Evolutionary conservation across 108 stramenopile species (phyloP).

Genomic region (Skeletonema costatum): DNA sequence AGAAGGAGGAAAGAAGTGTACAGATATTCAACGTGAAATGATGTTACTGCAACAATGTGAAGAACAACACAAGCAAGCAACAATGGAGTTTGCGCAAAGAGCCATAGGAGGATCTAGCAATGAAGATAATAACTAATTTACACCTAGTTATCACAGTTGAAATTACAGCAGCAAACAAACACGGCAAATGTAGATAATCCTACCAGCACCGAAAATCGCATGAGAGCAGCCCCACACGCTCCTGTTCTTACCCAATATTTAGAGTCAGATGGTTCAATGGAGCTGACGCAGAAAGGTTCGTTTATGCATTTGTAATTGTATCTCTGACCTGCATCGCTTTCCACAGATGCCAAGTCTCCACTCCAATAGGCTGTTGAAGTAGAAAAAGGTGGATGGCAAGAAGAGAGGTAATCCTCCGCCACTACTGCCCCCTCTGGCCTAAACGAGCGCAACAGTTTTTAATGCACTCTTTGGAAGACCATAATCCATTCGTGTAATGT

Average conservation of each 20-base stretch:
- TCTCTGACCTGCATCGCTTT: neutral
- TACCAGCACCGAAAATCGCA: neutral
- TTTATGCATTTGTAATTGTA: neutral
- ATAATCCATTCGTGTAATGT: neutral
- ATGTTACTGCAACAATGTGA: neutral
- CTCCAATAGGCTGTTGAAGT: neutral
- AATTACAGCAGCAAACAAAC: neutral
- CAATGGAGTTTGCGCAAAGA: slow-evolving; percentile 1
- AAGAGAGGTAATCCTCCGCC: neutral
- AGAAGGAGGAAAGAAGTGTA: neutral
- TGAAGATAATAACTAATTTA: neutral
- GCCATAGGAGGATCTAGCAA: neutral
- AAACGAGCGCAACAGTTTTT: neutral
- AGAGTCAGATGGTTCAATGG: neutral
- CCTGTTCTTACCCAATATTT: neutral
- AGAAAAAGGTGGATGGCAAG: neutral
- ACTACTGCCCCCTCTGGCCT: neutral
- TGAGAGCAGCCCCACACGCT: neutral
- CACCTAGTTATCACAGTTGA: neutral
- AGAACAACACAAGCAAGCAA: neutral
- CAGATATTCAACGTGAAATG: neutral
- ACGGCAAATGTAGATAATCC: neutral
- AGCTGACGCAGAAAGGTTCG: neutral
- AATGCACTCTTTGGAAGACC: neutral
- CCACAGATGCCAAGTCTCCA: neutral